These are phyloP conservation scores for Nigrograna mackinnonii DNA, from an alignment of 2,329 filamentous ascomycete genomes.

Conservation along the genomic window DNA sequence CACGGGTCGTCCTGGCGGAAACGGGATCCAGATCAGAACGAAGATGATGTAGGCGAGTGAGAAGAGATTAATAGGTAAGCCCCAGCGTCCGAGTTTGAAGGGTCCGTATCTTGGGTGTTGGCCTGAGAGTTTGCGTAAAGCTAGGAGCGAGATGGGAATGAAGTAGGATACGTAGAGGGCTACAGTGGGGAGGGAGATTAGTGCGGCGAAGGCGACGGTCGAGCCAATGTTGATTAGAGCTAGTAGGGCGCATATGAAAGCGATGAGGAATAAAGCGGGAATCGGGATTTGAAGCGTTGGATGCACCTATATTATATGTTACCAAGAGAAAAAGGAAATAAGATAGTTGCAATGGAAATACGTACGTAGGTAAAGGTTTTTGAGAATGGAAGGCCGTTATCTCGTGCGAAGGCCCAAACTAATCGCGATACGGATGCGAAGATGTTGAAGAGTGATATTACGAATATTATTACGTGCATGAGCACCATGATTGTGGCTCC, in stretches of 20 bases:
- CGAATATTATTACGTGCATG: constrained; percentile 33
- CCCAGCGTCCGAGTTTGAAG: neutral
- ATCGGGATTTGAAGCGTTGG: neutral
- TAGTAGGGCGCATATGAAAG: constrained; percentile 9
- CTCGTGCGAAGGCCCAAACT: constrained; percentile 40
- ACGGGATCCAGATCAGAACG: neutral
- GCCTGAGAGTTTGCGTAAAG: neutral
- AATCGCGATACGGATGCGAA: constrained; percentile 36
- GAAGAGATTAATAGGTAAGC: neutral
- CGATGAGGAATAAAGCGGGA: neutral
- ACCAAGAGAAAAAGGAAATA: neutral
- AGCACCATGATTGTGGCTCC: constrained; percentile 25
- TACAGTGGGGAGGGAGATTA: neutral
- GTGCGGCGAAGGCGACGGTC: constrained; percentile 34
- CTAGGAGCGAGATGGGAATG: neutral
- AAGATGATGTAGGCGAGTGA: neutral
- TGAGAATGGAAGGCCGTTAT: constrained; percentile 37
- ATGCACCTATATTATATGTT: neutral
- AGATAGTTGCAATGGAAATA: neutral
- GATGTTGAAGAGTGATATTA: constrained; percentile 33
- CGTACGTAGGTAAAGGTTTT: constrained; percentile 14
- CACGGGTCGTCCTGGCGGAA: neutral
- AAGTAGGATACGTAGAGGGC: neutral
- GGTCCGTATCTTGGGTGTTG: neutral
- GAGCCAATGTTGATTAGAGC: constrained; percentile 42